These are phyloP conservation scores for Xylaria grammica DNA, from an alignment of 495 filamentous ascomycete species.

Conservation along the genomic window DNA sequence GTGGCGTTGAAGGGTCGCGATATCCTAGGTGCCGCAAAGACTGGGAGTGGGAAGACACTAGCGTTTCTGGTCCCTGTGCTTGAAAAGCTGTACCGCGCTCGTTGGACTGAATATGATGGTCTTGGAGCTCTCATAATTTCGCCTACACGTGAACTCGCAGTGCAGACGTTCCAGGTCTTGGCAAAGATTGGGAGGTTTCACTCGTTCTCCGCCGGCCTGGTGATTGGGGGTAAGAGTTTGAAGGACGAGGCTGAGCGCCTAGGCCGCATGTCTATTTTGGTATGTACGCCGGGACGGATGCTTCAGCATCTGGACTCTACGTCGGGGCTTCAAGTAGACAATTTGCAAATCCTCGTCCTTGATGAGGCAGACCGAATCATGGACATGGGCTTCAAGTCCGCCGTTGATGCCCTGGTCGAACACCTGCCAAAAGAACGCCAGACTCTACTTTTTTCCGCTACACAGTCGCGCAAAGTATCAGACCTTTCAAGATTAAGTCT, in stretches of 20 bases:
- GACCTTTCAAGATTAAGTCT: slow-evolving; percentile 89
- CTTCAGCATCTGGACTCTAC: slow-evolving; percentile 97
- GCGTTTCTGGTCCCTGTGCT: slow-evolving; percentile 91
- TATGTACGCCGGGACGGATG: slow-evolving; percentile 94
- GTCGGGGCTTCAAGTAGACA: slow-evolving; percentile 84
- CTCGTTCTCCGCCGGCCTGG: slow-evolving; percentile 87
- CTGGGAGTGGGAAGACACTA: slow-evolving; percentile 94
- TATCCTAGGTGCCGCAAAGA: slow-evolving; percentile 94
- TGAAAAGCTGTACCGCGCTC: slow-evolving; percentile 89
- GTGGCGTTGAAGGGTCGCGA: slow-evolving; percentile 85
- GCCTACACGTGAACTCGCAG: slow-evolving; percentile 91
- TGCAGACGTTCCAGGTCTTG: slow-evolving; percentile 96
- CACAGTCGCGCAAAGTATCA: slow-evolving; percentile 91
- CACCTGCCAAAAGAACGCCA: slow-evolving; percentile 88
- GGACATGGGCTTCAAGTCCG: slow-evolving; percentile 95
- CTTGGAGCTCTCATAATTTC: slow-evolving; percentile 92
- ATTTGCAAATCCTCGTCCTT: slow-evolving; percentile 89
- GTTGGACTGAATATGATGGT: slow-evolving; percentile 90
- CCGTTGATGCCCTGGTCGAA: slow-evolving; percentile 91
- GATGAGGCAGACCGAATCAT: slow-evolving; percentile 97
- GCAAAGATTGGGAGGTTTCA: slow-evolving; percentile 90
- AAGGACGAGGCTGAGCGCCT: slow-evolving; percentile 87
- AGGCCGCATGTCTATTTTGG: slow-evolving; percentile 94
- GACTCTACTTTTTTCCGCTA: slow-evolving; percentile 94
- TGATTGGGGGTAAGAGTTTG: slow-evolving; percentile 93